A percentile compares a stretch with the other conserved stretches of the same genome.
These are phyloP conservation scores for Zygosaccharomyces sapae DNA, from an alignment of 1,139 yeast genomes.

Conservation along the genomic window DNA sequence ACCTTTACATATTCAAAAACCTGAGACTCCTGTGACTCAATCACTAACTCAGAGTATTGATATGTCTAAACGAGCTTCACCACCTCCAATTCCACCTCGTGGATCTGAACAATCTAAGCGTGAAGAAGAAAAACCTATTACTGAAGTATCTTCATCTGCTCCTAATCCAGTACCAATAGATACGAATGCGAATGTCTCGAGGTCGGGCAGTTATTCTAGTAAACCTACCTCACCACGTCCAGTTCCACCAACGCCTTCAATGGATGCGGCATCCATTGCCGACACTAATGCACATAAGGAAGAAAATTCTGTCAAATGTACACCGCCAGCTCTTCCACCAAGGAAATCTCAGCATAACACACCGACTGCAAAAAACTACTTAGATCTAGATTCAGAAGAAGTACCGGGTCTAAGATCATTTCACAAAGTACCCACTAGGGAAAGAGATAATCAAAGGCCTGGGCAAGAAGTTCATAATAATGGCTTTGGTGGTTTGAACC, in stretches of 20 bases:
- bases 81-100: neutral
- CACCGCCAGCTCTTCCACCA: conserved; percentile 12
- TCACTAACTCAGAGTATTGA: neutral
- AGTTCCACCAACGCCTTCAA: neutral
- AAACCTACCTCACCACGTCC: conserved; percentile 1
- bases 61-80: neutral
- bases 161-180: neutral
- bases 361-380: neutral
- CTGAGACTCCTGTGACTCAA: neutral
- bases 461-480: neutral
- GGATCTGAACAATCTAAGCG: neutral
- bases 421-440: neutral
- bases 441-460: neutral
- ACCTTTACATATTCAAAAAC: conserved; percentile 1
- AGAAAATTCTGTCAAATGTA: neutral
- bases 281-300: neutral
- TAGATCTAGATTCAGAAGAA: conserved; percentile 2
- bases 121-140: neutral
- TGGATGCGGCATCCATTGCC: neutral
- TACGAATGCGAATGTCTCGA: neutral
- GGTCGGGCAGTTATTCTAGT: neutral
- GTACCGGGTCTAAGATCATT: conserved; percentile 5
- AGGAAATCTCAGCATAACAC: neutral
- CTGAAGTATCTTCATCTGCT: neutral
- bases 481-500: neutral